Evolutionary conservation across 495 filamentous ascomycete species (phyloP).

Genomic region (Acidomyces sp.): DNA sequence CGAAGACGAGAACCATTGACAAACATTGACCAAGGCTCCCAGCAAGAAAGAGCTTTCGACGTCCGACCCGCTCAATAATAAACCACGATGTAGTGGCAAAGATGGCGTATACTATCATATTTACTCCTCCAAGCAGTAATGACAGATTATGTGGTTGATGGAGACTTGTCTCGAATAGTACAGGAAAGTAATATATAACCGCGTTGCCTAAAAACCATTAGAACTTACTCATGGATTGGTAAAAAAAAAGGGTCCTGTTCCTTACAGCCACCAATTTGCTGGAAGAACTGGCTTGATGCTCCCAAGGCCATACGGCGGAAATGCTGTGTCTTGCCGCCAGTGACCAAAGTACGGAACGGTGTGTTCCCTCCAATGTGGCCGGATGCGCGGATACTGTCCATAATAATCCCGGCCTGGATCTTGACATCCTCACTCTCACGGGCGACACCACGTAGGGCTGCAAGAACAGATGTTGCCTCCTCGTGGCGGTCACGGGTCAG

Average conservation of each 20-base stretch:
- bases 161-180: slow-evolving; percentile 59
- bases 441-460: slow-evolving; percentile 50
- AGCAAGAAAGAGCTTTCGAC: slow-evolving; percentile 56
- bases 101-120: slow-evolving; percentile 67
- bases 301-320: slow-evolving; percentile 52
- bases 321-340: slow-evolving; percentile 51
- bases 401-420: slow-evolving; percentile 47
- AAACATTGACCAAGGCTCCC: slow-evolving; percentile 57
- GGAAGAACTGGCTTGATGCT: slow-evolving; percentile 55
- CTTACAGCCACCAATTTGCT: slow-evolving; percentile 67
- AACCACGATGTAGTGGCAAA: slow-evolving; percentile 72
- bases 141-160: slow-evolving; percentile 43
- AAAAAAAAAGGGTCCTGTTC: no score
- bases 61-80: slow-evolving; percentile 60
- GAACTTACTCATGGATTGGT: no score
- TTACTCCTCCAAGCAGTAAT: slow-evolving; percentile 62
- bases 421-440: slow-evolving; percentile 42
- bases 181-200: slow-evolving; percentile 73
- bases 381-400: slow-evolving; percentile 52
- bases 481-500: slow-evolving; percentile 52
- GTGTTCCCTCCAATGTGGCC: slow-evolving; percentile 41
- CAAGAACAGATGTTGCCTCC: slow-evolving; percentile 56
- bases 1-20: slow-evolving; percentile 66
- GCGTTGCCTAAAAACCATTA: no score
- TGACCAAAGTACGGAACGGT: slow-evolving; percentile 43